Conservation (phyloP, 257 asterid species). For the Buddleja alternifolia region DNA sequence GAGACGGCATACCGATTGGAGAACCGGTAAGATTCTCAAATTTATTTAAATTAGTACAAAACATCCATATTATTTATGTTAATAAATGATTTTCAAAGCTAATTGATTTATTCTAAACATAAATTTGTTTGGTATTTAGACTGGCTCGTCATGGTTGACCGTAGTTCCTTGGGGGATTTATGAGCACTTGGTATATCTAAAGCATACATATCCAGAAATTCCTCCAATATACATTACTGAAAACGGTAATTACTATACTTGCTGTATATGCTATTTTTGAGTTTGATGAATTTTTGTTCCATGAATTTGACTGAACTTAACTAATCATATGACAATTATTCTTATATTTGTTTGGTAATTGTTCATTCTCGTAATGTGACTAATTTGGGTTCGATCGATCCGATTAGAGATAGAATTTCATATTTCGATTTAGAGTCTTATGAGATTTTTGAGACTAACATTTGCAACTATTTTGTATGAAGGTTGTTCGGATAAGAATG, state of each 20-base stretch:
- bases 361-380: no score
- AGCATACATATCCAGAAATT: background rate
- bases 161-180: background rate
- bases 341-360: no score
- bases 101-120: background rate
- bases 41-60: no score
- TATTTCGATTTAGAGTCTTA: background rate
- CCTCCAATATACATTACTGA: slow-evolving; percentile 9
- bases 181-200: background rate
- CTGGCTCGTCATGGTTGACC: background rate
- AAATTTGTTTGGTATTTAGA: background rate
- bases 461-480: no score
- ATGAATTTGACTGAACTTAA: no score
- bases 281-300: no score
- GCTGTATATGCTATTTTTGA: background rate
- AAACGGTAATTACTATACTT: background rate
- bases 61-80: no score
- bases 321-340: no score
- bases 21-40: background rate
- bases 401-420: background rate
- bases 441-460: no score
- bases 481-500: no score
- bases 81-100: no score
- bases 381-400: no score
- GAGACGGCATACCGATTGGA: background rate